phyloP scores from a whole-genome alignment of 768 basidiomycete genomes.

The Podaxis mareebaensis region DNA sequence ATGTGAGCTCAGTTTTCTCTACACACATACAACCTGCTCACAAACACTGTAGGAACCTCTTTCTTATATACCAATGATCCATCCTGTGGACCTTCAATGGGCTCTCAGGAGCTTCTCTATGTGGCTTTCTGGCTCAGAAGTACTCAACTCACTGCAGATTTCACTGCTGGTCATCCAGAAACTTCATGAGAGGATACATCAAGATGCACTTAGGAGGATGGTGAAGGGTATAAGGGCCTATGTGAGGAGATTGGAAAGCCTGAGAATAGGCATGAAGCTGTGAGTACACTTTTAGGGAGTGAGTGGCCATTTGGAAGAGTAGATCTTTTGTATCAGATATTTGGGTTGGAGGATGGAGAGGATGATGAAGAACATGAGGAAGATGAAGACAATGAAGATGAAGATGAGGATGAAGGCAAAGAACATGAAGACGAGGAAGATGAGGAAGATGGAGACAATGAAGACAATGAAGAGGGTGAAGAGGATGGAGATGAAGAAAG shows the following conservation, averaged over 20 bases:
- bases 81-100: constrained; percentile 59
- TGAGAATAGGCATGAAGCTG: too few relatives aligned
- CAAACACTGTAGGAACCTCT: constrained; percentile 54
- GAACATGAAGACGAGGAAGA: background rate
- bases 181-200: constrained; percentile 73
- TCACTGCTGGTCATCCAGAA: constrained; percentile 68
- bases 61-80: constrained; percentile 68
- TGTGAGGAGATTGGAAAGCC: too few relatives aligned
- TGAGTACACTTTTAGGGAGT: too few relatives aligned
- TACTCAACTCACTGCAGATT: constrained; percentile 79
- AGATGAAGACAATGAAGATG: constrained; percentile 4
- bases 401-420: background rate
- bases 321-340: too few relatives aligned
- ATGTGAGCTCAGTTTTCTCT: constrained; percentile 33
- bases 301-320: too few relatives aligned
- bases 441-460: background rate
- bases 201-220: constrained; percentile 67
- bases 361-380: background rate
- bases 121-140: constrained; percentile 83
- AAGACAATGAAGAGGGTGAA: background rate
- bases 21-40: background rate
- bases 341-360: too few relatives aligned
- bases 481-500: background rate
- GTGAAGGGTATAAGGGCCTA: constrained; percentile 54
- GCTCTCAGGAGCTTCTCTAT: constrained; percentile 72